These are phyloP conservation scores for Tylopilus sp. DNA, from an alignment of 768 basidiomycete species.

Conservation along the genomic window DNA sequence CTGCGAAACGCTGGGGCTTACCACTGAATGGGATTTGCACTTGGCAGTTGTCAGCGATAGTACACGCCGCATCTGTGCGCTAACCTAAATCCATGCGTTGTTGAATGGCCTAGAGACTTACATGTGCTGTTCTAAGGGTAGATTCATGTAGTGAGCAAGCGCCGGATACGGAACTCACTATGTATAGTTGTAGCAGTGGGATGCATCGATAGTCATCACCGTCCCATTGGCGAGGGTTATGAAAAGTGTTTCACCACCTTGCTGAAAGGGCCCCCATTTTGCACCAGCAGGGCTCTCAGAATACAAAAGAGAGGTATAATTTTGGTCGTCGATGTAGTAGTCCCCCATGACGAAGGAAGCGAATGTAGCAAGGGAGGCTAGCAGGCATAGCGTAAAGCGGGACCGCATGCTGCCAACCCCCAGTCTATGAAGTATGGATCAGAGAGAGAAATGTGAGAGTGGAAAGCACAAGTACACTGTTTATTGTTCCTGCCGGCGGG, in stretches of 20 bases:
- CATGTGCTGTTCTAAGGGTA: constrained; percentile 6
- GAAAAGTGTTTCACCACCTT: constrained; percentile 11
- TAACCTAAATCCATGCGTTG: not conserved
- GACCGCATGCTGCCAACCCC: constrained; percentile 3
- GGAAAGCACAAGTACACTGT: too few relatives aligned
- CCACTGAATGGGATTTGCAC: constrained; percentile 16
- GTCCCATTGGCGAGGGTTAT: constrained; percentile 6
- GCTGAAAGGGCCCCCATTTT: constrained; percentile 9
- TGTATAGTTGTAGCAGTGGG: constrained; percentile 13
- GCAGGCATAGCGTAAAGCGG: not conserved
- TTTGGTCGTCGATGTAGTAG: constrained; percentile 19
- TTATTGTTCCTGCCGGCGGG: too few relatives aligned
- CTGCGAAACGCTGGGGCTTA: not conserved
- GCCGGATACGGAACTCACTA: constrained; percentile 7
- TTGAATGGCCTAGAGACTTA: not conserved
- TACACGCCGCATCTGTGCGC: constrained; percentile 11
- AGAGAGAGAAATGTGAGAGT: not conserved
- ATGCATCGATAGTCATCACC: constrained; percentile 11
- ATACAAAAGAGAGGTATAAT: constrained; percentile 9
- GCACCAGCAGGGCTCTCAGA: constrained; percentile 11
- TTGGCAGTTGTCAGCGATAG: constrained; percentile 8
- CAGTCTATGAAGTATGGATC: not conserved
- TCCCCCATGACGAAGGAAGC: constrained; percentile 6
- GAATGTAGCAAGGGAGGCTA: not conserved
- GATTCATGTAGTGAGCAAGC: not conserved